Evolutionary conservation across 345 rosid species (phyloP), one percentile per base, ranked within the genome.

Genomic region (Linum lewisii): DNA sequence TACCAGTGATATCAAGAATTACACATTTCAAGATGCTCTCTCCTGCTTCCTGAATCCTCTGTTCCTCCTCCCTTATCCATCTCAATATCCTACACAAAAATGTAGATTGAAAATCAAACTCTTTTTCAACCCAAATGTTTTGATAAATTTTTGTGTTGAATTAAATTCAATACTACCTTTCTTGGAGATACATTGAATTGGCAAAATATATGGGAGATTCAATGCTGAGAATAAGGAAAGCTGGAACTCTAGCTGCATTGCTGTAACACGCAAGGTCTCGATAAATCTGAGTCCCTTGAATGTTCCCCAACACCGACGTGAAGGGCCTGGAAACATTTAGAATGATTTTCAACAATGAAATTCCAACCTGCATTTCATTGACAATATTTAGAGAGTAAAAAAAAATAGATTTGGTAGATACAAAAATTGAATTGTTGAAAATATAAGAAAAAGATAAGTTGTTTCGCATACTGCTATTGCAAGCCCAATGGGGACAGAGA

Each of bases 191-290:
- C 37, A 52, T 59, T 7, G 72, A 58, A 59, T 67, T 72, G 5
- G 76, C 68, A 7, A 67, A 67, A 19, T 24, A 50, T 21, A 72
- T 45, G 20, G 76, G 76, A 59, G 68, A 63, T 42, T 63, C 72
- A 15, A 66, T 29, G 37, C 61, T 19, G 0, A 63, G 59, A 44
- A 72, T 49, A 18, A 67, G 59, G 34, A 67, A 63, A n/a, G 65
- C 49, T 1, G 72, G 69, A 29, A 67, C 65, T 47, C 66, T 63
- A 42, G 4, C 4, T 24, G 65, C 72, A 19, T 51, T 37, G 14
- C 44, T 1, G 24, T 63, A 72, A 5, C 57, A 19, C 23, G 2
- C 14, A 21, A 67, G 22, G 38, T 68, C 45, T 6, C 15, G 65
- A 37, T 34, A 72, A 44, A 59, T 60, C 2, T 25, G 51, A 63